Evolutionary conservation across 768 basidiomycete genomes (phyloP).

Genomic region (Lentinula sp.): DNA sequence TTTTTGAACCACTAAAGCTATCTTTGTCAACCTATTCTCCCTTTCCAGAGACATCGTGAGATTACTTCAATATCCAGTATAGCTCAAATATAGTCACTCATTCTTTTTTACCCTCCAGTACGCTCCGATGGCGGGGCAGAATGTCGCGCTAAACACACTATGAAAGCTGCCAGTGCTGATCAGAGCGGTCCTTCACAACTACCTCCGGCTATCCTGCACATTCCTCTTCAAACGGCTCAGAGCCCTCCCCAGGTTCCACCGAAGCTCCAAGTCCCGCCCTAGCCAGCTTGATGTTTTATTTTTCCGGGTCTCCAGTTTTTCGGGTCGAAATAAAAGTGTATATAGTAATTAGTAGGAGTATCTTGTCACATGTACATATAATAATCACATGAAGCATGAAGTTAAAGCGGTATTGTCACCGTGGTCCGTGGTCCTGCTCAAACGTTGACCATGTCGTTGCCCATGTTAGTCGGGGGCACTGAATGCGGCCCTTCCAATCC

Average conservation of each 20-base stretch:
- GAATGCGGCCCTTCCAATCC: slow-evolving; percentile 88
- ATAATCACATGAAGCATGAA: slow-evolving; percentile 3
- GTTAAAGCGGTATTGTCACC: not conserved
- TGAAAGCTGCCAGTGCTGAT: slow-evolving; percentile 15
- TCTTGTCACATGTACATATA: not conserved
- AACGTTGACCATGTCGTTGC: slow-evolving; percentile 57
- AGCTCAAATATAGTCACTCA: slow-evolving; percentile 16
- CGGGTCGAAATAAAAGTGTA: not conserved
- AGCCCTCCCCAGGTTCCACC: not conserved
- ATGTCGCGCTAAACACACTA: slow-evolving; percentile 41
- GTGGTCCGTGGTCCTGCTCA: not conserved
- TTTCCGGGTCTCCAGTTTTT: not conserved
- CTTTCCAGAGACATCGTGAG: slow-evolving; percentile 70
- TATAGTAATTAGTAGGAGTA: not conserved
- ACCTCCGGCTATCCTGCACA: not conserved
- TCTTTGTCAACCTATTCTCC: slow-evolving; percentile 10
- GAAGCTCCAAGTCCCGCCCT: not conserved
- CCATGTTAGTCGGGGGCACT: slow-evolving; percentile 68
- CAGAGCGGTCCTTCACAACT: not conserved
- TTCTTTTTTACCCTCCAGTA: slow-evolving; percentile 39
- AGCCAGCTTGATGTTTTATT: not conserved
- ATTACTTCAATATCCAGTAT: slow-evolving; percentile 16
- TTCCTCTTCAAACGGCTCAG: not conserved
- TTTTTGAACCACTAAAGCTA: slow-evolving; percentile 1
- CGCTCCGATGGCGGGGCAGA: slow-evolving; percentile 83